Percentiles rank a stretch among this genome's conserved stretches.
Evolutionary conservation across 805 yeast genomes (phyloP).

Genomic region (Tetrapisispora pingtungensis): DNA sequence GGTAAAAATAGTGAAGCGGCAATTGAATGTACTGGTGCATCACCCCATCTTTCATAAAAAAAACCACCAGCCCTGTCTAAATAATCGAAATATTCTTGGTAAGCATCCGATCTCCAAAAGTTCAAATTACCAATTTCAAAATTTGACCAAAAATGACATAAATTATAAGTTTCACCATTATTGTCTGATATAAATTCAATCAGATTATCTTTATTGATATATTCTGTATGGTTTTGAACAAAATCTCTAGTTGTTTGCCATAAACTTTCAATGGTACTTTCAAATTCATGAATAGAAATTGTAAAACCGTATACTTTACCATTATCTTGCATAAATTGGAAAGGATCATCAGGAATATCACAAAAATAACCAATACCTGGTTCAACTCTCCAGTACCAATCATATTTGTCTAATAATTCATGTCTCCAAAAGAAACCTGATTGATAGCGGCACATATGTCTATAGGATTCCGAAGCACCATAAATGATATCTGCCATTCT

Average conservation of each 20-base stretch:
- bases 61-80: constrained; percentile 70
- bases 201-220: constrained; percentile 45
- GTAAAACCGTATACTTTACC: constrained; percentile 68
- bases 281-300: constrained; percentile 58
- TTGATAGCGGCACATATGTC: constrained; percentile 87
- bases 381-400: constrained; percentile 90
- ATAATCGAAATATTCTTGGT: constrained; percentile 53
- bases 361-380: constrained; percentile 69
- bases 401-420: constrained; percentile 53
- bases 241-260: constrained; percentile 67
- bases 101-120: constrained; percentile 64
- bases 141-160: constrained; percentile 84
- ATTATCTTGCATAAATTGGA: constrained; percentile 70
- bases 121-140: constrained; percentile 72
- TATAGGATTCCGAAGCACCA: constrained; percentile 64
- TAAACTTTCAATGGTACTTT: constrained; percentile 61
- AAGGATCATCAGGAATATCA: constrained; percentile 68
- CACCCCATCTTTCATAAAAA: constrained; percentile 88
- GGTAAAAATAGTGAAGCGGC: constrained; percentile 67
- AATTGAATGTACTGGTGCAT: constrained; percentile 79
- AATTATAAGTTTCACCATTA: constrained; percentile 59
- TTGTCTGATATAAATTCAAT: constrained; percentile 66
- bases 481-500: constrained; percentile 49
- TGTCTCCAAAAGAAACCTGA: constrained; percentile 78
- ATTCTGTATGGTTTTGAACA: constrained; percentile 48